Base-by-base conservation (phyloP, 805 yeast species). In the Hanseniaspora lachancei region DNA sequence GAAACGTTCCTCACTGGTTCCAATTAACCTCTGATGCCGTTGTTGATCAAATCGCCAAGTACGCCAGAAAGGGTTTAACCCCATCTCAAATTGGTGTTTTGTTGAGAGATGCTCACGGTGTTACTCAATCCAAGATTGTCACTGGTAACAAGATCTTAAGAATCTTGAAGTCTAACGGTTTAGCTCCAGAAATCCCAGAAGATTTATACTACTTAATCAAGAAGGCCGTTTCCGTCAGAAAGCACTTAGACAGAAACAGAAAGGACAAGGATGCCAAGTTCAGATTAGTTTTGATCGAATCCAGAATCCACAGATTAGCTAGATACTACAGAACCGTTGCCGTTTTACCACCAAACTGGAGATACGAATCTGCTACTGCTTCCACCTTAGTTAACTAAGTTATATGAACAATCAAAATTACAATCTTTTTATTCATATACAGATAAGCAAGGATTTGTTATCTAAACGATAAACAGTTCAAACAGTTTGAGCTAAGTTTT, bases 261-360 rank as follows among this genome's bases (percentile, higher is more conserved):
- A 93, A 93, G 85, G 99, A 93, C 81, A 91, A 93, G 84, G 99
- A 93, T 80, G 93, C 98, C 70, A 93, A 93, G 81, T 93, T 93
- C 95, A 88, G 99, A 85, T 88, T 93, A 74, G 93, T 93, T 93
- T 85, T 93, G 77, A 89, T 93, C 77, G 99, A 93, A 82, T 91
- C 97, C 65, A 89, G 99, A 89, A 93, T 93, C 81, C 99, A 93
- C 95, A 91, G 99, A 85, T 86, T 93, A 75, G 96, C 98, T 69
- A 87, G 99, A 82, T 93, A 93, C 95, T 93, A 93, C 96, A 91
- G 96, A 88, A 87, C 96, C 70, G 96, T 88, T 70, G 81, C 95
- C 72, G 97, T 93, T 71, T 84, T 93, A 74, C 98, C 99, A 70
- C 97, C 99, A 75, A 89, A 86, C 93, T 93, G 99, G 99, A 93